phyloP scores from a whole-genome alignment of 345 rosid species.

The Salix arbutifolia region DNA sequence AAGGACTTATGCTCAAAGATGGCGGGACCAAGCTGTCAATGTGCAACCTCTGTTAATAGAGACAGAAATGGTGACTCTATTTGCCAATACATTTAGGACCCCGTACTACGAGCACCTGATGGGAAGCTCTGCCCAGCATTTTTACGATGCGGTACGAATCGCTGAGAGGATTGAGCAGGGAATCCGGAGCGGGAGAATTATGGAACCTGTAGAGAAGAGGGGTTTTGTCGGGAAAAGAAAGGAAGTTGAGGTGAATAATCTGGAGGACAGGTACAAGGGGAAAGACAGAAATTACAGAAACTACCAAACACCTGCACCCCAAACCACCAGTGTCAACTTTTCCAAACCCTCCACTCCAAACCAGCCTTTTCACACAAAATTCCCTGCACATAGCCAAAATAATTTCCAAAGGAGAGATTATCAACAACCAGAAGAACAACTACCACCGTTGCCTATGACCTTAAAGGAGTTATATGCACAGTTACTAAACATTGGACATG shows the following conservation, averaged over 20 bases:
- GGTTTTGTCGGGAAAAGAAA: not conserved
- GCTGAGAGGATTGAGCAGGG: not conserved
- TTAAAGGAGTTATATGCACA: not conserved
- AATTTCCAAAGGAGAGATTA: not conserved
- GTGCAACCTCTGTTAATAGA: no score
- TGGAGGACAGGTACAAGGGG: not conserved
- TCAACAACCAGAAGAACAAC: not conserved
- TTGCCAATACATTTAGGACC: not conserved
- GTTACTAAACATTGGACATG: no score
- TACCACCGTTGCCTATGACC: not conserved
- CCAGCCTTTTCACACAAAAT: no score
- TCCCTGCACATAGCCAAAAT: accelerated
- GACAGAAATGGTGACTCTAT: no score
- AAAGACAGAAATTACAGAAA: no score
- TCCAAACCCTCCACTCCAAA: not conserved
- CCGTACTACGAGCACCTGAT: not conserved
- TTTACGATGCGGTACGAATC: no score
- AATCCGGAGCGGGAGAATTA: not conserved
- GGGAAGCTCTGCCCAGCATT: not conserved
- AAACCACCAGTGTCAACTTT: not conserved
- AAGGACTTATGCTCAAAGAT: no score
- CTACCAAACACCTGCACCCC: not conserved
- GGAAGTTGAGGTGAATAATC: not conserved
- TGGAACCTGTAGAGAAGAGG: not conserved
- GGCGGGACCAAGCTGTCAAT: no score